Percentiles rank a stretch among this genome's conserved stretches.
Evolutionary conservation across 1,284 basidiomycete species (phyloP).

Genomic region (Pulveroboletus ridleyi): DNA sequence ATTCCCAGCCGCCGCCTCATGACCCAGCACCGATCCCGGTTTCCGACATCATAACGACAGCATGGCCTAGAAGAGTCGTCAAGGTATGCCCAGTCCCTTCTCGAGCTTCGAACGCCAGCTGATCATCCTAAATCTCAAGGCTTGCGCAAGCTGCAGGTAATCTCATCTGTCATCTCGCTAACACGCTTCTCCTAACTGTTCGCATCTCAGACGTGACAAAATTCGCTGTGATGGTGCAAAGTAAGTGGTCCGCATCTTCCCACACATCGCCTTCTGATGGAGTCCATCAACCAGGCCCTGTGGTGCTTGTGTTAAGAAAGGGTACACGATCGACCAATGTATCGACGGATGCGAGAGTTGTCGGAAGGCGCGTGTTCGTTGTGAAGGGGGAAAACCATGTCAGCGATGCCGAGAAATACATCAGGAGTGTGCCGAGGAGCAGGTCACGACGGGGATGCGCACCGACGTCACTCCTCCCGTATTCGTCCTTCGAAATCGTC

Average conservation of each 20-base stretch:
- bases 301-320: slow-evolving; percentile 58
- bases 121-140: slow-evolving; percentile 40
- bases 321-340: slow-evolving; percentile 54
- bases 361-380: slow-evolving; percentile 58
- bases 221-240: slow-evolving; percentile 61
- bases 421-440: slow-evolving; percentile 45
- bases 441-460: slow-evolving; percentile 25
- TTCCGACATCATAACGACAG: slow-evolving; percentile 51
- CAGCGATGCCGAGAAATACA: slow-evolving; percentile 51
- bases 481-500: slow-evolving; percentile 34
- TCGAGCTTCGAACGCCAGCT: slow-evolving; percentile 17
- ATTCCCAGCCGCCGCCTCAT: slow-evolving; percentile 43
- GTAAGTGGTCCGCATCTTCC: slow-evolving; percentile 38
- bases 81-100: slow-evolving; percentile 43
- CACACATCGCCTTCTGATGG: background rate
- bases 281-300: slow-evolving; percentile 49
- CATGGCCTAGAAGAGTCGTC: slow-evolving; percentile 48
- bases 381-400: slow-evolving; percentile 59
- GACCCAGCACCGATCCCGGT: slow-evolving; percentile 48
- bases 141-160: slow-evolving; percentile 64
- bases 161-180: background rate
- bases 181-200: background rate
- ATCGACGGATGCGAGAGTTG: slow-evolving; percentile 59
- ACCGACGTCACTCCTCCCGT: slow-evolving; percentile 32
- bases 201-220: slow-evolving; percentile 55